Conservation (phyloP, 2,329 filamentous ascomycete genomes). For the Beauveria sp. region DNA sequence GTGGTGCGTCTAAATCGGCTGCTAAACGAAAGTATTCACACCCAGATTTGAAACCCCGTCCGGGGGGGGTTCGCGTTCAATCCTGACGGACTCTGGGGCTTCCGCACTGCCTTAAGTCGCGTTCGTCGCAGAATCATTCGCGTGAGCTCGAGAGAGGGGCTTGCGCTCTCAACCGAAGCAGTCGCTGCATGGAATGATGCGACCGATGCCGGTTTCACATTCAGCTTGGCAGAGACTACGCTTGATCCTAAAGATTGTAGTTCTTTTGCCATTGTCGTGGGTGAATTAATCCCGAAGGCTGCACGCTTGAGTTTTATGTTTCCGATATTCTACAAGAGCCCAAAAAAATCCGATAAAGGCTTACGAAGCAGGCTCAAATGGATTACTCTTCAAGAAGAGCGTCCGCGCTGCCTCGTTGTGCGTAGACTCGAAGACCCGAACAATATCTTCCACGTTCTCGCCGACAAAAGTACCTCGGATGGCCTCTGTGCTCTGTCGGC, state of each 20-base stretch:
- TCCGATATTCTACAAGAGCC: neutral
- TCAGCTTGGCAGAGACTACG: neutral
- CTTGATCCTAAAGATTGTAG: fast-evolving
- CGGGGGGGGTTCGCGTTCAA: too few species aligned
- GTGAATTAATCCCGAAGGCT: neutral
- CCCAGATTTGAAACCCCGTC: too few species aligned
- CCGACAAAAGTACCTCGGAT: neutral
- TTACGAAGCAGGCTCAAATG: neutral
- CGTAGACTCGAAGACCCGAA: fast-evolving
- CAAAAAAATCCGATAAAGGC: too few species aligned
- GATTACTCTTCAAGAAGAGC: neutral
- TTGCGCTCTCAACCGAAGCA: fast-evolving
- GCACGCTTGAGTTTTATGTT: too few species aligned
- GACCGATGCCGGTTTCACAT: neutral
- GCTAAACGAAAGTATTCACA: too few species aligned
- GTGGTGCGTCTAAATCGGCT: too few species aligned
- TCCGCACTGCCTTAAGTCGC: neutral
- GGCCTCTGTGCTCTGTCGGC: neutral
- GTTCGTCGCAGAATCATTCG: neutral
- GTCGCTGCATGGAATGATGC: neutral
- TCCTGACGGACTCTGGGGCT: neutral
- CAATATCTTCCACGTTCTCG: neutral
- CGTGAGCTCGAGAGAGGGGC: fast-evolving
- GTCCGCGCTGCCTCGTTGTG: neutral
- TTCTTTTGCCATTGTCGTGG: neutral